Conservation (phyloP, 129 eudicot species). For the Gnaphalium uliginosum region DNA sequence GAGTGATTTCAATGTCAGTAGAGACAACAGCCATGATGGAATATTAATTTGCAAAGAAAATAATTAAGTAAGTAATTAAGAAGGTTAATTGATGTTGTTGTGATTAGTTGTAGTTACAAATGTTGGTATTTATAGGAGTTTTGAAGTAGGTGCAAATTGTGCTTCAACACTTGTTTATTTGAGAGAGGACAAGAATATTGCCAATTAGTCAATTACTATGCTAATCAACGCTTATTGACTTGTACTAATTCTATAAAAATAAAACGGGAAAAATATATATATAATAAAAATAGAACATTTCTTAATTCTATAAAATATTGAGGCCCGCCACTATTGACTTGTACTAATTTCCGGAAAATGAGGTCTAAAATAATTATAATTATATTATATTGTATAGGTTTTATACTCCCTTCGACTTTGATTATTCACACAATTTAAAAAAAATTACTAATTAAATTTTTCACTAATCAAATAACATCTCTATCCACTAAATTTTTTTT, state of each 20-base stretch:
- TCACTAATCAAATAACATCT: too few relatives aligned
- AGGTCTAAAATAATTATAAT: too few relatives aligned
- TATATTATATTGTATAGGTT: too few relatives aligned
- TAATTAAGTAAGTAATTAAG: not conserved
- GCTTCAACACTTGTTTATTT: too few relatives aligned
- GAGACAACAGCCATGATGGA: slow-evolving; percentile 22
- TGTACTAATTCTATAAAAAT: too few relatives aligned
- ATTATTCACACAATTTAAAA: too few relatives aligned
- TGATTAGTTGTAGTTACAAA: not conserved
- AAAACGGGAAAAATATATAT: too few relatives aligned
- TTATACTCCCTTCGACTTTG: too few relatives aligned
- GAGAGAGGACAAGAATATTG: not conserved
- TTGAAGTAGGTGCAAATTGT: not conserved
- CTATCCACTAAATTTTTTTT: too few relatives aligned
- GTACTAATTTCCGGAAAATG: not conserved
- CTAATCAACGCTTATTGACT: not conserved
- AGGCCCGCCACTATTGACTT: not conserved
- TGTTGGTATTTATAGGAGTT: slow-evolving; percentile 19
- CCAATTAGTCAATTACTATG: not conserved
- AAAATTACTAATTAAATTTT: too few relatives aligned
- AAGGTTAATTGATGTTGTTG: not conserved
- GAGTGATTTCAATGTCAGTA: slow-evolving; percentile 13
- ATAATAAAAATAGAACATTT: too few relatives aligned
- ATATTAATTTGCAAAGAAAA: not conserved
- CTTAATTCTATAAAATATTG: too few relatives aligned